A percentile compares a stretch with the other conserved stretches of the same genome.
phyloP scores from a whole-genome alignment of 1,284 basidiomycete genomes.

The Crepidotus sp. region DNA sequence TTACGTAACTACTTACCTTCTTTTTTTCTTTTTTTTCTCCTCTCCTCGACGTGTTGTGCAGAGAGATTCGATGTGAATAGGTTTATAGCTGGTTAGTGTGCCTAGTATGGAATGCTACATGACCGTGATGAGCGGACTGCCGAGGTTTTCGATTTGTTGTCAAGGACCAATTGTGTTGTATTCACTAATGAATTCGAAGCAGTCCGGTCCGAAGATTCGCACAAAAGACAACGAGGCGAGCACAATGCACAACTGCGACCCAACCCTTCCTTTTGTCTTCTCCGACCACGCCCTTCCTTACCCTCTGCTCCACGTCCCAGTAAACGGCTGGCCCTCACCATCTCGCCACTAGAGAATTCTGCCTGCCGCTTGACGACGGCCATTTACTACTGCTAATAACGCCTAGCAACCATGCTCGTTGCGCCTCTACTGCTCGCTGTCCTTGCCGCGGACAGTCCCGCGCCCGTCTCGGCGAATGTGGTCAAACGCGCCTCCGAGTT shows the following conservation, averaged over 20 bases:
- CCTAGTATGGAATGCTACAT: neutral
- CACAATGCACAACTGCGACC: constrained; percentile 12
- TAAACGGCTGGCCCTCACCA: neutral
- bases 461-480: neutral
- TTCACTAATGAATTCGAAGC: neutral
- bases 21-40: neutral
- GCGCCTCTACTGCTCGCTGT: neutral
- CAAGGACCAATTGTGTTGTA: neutral
- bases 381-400: neutral
- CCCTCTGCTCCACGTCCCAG: neutral
- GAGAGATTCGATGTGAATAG: neutral
- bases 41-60: neutral
- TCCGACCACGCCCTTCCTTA: neutral
- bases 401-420: constrained; percentile 5
- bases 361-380: constrained; percentile 4
- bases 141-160: neutral
- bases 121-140: neutral
- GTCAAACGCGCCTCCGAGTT: constrained; percentile 14
- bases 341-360: neutral
- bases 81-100: neutral
- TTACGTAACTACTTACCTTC: neutral
- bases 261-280: neutral
- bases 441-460: neutral
- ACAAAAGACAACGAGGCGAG: constrained; percentile 9
- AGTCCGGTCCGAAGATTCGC: no score